Evolutionary conservation across 129 eudicot species (phyloP), one percentile per base, ranked within the genome.

Genomic region (Pulicaria dysenterica): DNA sequence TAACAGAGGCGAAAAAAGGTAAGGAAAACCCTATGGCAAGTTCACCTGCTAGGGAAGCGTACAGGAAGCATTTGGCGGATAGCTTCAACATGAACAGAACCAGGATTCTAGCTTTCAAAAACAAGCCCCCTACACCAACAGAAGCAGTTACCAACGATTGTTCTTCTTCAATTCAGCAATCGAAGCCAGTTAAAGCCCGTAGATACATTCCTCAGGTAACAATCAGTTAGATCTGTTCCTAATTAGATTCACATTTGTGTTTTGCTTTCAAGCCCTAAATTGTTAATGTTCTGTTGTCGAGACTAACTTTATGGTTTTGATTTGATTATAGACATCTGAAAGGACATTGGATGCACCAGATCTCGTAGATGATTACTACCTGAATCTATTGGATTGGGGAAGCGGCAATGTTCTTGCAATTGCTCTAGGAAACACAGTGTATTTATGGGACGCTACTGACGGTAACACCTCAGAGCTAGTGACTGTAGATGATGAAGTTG

Each of bases 301-400:
- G 34, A 5, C 4, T 2, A 24, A 1, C 41, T 8, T 41, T 47
- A 19, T 11, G 49, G 16, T 49, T 80, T 68, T 72, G 42, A 19
- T 69, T 50, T 45, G 17, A 16, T 55, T 38, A 9, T 6, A 93
- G 98, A 90, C 95, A 40, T 93, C 96, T 0, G 98, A 89, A 80
- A 86, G 95, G 62, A 93, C 95, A 3, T 73, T 93, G 40, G 98
- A 93, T 84, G 96, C 96, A 49, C 98, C 98, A 37, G 96, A 89
- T 73, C 77, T 90, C 40, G 54, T 82, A 44, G 96, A 92, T 49
- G 95, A 92, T 67, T 92, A 89, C 83, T 92, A 87, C 67, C 80
- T 89, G 88, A 92, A 92, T 61, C 60, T 92, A 6, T 64, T 92
- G 58, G 98, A 92, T 58, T 92, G 98, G 98, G 95, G 98, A 39